These are phyloP conservation scores for Platanus orientalis DNA, from an alignment of 164 flowering plant genomes.

Conservation along the genomic window DNA sequence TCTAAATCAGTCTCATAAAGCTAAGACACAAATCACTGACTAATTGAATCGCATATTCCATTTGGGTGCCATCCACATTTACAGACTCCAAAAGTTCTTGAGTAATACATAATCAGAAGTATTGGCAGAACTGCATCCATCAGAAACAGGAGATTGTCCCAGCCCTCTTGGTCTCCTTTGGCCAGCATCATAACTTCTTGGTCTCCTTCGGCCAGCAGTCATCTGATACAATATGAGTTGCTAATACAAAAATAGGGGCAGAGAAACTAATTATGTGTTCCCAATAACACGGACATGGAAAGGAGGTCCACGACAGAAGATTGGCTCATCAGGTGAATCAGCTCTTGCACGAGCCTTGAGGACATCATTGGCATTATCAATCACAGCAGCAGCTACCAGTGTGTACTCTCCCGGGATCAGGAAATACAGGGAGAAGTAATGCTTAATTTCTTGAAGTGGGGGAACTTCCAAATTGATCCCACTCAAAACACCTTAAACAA, in stretches of 20 bases:
- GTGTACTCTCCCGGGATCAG: conserved; percentile 97
- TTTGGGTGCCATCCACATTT: no score
- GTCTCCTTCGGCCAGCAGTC: neutral
- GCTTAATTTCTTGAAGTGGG: conserved; percentile 77
- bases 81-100: no score
- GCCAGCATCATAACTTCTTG: neutral
- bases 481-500: conserved; percentile 56
- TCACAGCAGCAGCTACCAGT: conserved; percentile 82
- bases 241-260: neutral
- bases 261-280: conserved; percentile 29
- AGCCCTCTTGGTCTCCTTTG: neutral
- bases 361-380: conserved; percentile 77
- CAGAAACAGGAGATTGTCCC: no score
- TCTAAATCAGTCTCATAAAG: no score
- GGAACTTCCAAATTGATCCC: conserved; percentile 78
- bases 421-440: conserved; percentile 77
- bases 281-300: conserved; percentile 78
- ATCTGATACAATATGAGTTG: neutral
- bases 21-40: no score
- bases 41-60: no score
- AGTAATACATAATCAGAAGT: no score
- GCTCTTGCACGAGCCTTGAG: conserved; percentile 90
- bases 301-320: conserved; percentile 91
- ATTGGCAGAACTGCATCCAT: no score
- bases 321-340: conserved; percentile 71